These are phyloP conservation scores for Yamadazyma philogaea DNA, from an alignment of 805 yeast species.

Conservation along the genomic window DNA sequence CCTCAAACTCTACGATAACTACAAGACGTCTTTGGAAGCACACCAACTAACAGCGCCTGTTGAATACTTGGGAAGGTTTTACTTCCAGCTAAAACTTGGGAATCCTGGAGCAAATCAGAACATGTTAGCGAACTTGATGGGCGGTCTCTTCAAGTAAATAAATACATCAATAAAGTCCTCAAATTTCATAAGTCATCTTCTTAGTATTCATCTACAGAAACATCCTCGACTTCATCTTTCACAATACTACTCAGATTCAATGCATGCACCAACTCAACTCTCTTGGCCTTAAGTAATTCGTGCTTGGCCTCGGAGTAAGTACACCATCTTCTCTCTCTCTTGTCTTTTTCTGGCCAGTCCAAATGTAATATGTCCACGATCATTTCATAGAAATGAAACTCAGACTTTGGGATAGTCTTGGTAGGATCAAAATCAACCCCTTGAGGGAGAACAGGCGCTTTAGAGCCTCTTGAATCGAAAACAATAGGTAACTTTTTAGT, in stretches of 20 bases:
- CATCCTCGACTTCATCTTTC: slow-evolving; percentile 27
- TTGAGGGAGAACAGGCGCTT: slow-evolving; percentile 33
- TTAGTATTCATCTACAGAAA: slow-evolving; percentile 2
- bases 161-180: neutral
- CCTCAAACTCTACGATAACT: slow-evolving; percentile 50
- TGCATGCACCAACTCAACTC: slow-evolving; percentile 69
- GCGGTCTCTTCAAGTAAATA: slow-evolving; percentile 38
- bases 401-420: slow-evolving; percentile 65
- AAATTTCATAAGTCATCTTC: neutral
- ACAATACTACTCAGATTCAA: slow-evolving; percentile 53
- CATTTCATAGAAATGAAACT: slow-evolving; percentile 86
- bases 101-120: slow-evolving; percentile 39
- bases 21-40: slow-evolving; percentile 33
- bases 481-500: slow-evolving; percentile 57
- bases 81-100: slow-evolving; percentile 54
- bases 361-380: slow-evolving; percentile 50
- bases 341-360: slow-evolving; percentile 71
- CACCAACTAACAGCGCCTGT: slow-evolving; percentile 44
- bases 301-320: slow-evolving; percentile 62
- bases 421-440: slow-evolving; percentile 32
- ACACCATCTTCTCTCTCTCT: slow-evolving; percentile 74
- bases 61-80: slow-evolving; percentile 56
- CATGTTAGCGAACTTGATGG: slow-evolving; percentile 63
- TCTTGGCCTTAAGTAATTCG: slow-evolving; percentile 51
- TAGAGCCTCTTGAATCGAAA: slow-evolving; percentile 48